Base-by-base conservation (phyloP, 2,329 filamentous ascomycete species). In the Fusarium sp. region DNA sequence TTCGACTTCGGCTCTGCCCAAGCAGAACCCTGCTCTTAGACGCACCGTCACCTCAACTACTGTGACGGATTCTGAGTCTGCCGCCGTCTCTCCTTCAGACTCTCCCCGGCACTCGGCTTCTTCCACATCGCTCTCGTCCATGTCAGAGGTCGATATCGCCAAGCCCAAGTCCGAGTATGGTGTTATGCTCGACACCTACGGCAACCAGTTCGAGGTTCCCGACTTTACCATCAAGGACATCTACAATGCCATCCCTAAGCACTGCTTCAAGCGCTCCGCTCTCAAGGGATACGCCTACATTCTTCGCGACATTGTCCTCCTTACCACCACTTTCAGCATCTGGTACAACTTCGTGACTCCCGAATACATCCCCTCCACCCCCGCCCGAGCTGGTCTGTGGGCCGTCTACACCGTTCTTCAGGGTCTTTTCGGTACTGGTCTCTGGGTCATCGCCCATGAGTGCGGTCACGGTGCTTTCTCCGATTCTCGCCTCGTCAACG, bases 181-280 rank as follows among this genome's bases (percentile, higher is more conserved):
- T 77, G 90, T 91, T 81, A 89, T 99, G 75, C 79, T 96, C 73
- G 95, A 99, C 85, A 95, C 94, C 17, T 96, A 97, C 82, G 96
- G 96, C 83, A 97, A 98, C 83, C 89, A 94, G 79, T 99, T 99
- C 86, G 87, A 94, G 83, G 88, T 97, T 63, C 96, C 96, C 75
- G 92, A 98, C 84, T 99, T 93, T 87, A 97, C 94, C 80, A 97
- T 99, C 88, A 97, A 97, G 88, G 90, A 99, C 81, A 95, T 99
- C 81, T 92, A 94, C 79, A 93, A 97, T 84, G 96, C 96, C 81
- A 99, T 99, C 76, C 96, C 96, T 73, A 94, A 95, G 84, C 96
- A 98, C 88, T 99, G 96, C 89, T 98, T 93, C 83, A 88, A 98
- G 86, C 92, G 96, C 69, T 97, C 94, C 50, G 93, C 89, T 69